A percentile compares a stretch with the other conserved stretches of the same genome.
Conservation (phyloP, 2,329 filamentous ascomycete species). For the Xylariaceae sp. region DNA sequence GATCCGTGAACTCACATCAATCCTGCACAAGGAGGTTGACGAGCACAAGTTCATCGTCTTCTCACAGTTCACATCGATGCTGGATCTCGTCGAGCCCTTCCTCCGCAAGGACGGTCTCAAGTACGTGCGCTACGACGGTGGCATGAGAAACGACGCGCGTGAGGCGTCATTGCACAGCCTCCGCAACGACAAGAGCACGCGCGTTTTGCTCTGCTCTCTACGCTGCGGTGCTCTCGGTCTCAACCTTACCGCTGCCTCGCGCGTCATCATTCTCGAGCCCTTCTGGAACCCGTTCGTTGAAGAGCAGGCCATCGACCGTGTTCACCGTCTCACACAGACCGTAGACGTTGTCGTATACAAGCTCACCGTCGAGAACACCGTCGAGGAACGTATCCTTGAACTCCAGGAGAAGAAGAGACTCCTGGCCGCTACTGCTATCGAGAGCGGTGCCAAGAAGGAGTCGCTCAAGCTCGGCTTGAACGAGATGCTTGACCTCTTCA, state of each 20-base stretch:
- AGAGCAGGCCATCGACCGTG: constrained; percentile 96
- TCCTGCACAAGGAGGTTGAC: constrained; percentile 70
- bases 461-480: constrained; percentile 82
- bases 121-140: constrained; percentile 88
- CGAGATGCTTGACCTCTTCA: constrained; percentile 89
- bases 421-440: constrained; percentile 86
- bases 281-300: constrained; percentile 99
- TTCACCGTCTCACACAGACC: constrained; percentile 96
- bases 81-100: constrained; percentile 93
- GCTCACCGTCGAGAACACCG: constrained; percentile 76
- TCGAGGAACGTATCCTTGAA: constrained; percentile 91
- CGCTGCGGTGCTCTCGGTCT: constrained; percentile 90
- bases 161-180: constrained; percentile 79
- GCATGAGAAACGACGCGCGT: constrained; percentile 88
- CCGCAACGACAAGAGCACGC: constrained; percentile 66
- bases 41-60: constrained; percentile 98
- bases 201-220: constrained; percentile 85
- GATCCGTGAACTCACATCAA: constrained; percentile 76
- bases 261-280: constrained; percentile 91
- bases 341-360: constrained; percentile 94
- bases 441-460: constrained; percentile 66
- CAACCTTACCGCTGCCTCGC: constrained; percentile 87
- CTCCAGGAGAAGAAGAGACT: constrained; percentile 91
- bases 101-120: constrained; percentile 66
- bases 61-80: constrained; percentile 97